Evolutionary conservation across 2,329 filamentous ascomycete species (phyloP), one percentile per base, ranked within the genome.

Genomic region (Cercospora brassicicola): DNA sequence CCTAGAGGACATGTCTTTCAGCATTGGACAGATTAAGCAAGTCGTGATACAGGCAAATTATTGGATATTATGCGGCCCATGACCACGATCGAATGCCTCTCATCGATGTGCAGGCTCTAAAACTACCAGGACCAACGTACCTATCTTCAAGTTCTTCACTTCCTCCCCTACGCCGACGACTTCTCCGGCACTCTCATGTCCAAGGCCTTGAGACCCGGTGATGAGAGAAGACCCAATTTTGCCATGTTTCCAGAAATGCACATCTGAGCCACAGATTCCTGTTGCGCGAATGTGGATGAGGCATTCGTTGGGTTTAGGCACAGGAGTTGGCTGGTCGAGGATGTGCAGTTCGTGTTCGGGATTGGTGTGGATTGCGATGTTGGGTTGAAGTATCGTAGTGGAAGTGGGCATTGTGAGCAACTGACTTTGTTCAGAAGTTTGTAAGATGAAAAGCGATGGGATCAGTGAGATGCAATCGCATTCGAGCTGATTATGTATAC

Each of bases 161-260:
- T 75, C 65, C 3, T 42, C 63, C 4, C 76, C 76, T 5, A 67
- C 67, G 57, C 71, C 67, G 23, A 76, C 69, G 4, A 78, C 63
- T 7, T 70, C 67, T 8, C 76, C 76, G 2, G 76, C 71, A 56
- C 71, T 73, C 61, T 78, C 76, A 63, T 78, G 76, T n/a, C 76
- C 76, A 4, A 78, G 57, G 0, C 74, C 74, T 26, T 69, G 63
- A 5, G 73, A 66, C 10, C 57, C 57, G 4, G 62, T 69, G 9
- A 77, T 73, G 9, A 73, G 36, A 10, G 73, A 76, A 33, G 59
- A 57, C 6, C 76, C 76, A 11, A 77, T 77, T 28, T 62, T 65
- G 8, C 76, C 76, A 45, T 74, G 63, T 66, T 76, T 76, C 75
- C 74, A 77, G 67, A 77, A 77, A 66, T 78, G 76, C 31, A 78